Percentiles rank a stretch among this genome's conserved stretches.
These are phyloP conservation scores for Ophiocordyceps camponoti-saundersi DNA, from an alignment of 2,329 filamentous ascomycete genomes.

Conservation along the genomic window DNA sequence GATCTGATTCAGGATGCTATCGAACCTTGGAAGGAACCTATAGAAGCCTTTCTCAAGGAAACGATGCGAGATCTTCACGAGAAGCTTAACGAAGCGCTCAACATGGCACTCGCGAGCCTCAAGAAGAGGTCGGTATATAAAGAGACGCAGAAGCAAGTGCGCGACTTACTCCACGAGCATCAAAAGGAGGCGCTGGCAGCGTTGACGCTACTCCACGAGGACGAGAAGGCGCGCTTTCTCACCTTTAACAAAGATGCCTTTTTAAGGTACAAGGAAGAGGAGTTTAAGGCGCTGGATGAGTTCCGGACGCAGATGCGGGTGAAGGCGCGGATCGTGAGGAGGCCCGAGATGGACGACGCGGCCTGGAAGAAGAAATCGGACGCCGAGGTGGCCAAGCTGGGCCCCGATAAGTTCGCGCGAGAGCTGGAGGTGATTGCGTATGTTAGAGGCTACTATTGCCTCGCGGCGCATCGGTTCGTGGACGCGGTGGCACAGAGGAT, in stretches of 20 bases:
- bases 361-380: constrained; percentile 15
- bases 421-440: constrained; percentile 48
- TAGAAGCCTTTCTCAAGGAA: constrained; percentile 28
- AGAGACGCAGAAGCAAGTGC: constrained; percentile 24
- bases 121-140: constrained; percentile 32
- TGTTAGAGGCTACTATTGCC: constrained; percentile 51
- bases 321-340: constrained; percentile 14
- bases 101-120: constrained; percentile 26
- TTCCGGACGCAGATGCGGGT: constrained; percentile 33
- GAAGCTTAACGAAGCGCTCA: constrained; percentile 28
- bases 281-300: constrained; percentile 26
- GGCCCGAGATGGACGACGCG: not conserved
- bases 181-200: constrained; percentile 17
- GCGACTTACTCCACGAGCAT: constrained; percentile 24
- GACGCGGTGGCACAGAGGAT: constrained; percentile 34
- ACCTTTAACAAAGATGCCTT: constrained; percentile 37
- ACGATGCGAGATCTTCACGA: constrained; percentile 30
- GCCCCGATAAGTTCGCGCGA: constrained; percentile 36
- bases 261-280: constrained; percentile 24
- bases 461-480: constrained; percentile 46
- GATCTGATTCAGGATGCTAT: constrained; percentile 39
- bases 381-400: constrained; percentile 28
- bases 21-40: constrained; percentile 36
- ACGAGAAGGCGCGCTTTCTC: constrained; percentile 38
- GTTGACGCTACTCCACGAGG: constrained; percentile 27